phyloP scores from a whole-genome alignment of 352 stramenopile species.

The Globisporangium polare region DNA sequence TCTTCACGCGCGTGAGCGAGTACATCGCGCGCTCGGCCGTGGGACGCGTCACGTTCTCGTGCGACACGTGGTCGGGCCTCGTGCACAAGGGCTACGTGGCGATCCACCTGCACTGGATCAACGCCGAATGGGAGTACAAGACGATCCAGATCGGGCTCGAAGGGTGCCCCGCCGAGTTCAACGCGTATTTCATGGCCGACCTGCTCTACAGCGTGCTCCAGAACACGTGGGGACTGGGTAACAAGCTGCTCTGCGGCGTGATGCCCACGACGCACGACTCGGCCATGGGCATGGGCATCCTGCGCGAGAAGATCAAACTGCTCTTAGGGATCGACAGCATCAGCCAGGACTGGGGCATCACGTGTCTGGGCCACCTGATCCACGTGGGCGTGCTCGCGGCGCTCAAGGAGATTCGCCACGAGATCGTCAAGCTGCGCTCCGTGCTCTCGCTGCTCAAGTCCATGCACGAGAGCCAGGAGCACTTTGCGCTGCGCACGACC shows the following conservation, averaged over 20 bases:
- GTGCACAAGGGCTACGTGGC: slow-evolving; percentile 74
- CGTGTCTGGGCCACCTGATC: slow-evolving; percentile 70
- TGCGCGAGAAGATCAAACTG: slow-evolving; percentile 78
- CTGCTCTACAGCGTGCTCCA: slow-evolving; percentile 78
- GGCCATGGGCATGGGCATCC: slow-evolving; percentile 64
- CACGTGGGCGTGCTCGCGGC: slow-evolving; percentile 56
- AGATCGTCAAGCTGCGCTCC: slow-evolving; percentile 74
- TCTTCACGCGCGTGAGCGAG: slow-evolving; percentile 68
- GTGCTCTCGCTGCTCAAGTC: slow-evolving; percentile 70
- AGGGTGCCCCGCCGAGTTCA: slow-evolving; percentile 62
- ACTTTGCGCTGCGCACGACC: slow-evolving; percentile 63
- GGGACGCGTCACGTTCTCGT: slow-evolving; percentile 71
- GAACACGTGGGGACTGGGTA: slow-evolving; percentile 72
- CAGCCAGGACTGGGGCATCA: slow-evolving; percentile 70
- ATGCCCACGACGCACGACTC: slow-evolving; percentile 59
- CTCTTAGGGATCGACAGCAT: slow-evolving; percentile 74
- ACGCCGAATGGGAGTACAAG: slow-evolving; percentile 84
- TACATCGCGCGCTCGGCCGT: slow-evolving; percentile 72
- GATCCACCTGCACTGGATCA: slow-evolving; percentile 80
- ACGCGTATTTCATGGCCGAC: slow-evolving; percentile 75
- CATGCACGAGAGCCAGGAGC: slow-evolving; percentile 64
- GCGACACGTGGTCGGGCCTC: slow-evolving; percentile 68
- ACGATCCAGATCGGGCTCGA: slow-evolving; percentile 73
- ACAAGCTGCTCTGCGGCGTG: slow-evolving; percentile 67
- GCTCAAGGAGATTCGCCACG: slow-evolving; percentile 68